phyloP scores from a whole-genome alignment of 2,329 filamentous ascomycete genomes.

The Stemphylium beticola region DNA sequence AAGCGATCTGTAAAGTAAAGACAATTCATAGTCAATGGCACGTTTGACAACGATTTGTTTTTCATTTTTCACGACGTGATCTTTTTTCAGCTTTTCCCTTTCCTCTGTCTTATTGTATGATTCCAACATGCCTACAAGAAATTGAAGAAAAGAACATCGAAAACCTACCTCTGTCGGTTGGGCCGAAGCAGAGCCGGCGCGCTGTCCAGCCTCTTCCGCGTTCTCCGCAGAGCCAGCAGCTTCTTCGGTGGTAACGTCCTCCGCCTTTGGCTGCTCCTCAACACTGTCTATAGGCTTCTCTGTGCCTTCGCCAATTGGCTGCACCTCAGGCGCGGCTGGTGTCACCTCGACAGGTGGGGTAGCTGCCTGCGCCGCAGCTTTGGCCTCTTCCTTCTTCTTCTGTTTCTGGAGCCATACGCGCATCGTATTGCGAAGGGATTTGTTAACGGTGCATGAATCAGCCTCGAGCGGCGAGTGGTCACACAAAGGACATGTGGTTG shows the following conservation, averaged over 20 bases:
- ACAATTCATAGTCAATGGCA: constrained; percentile 28
- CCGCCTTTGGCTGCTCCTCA: constrained; percentile 28
- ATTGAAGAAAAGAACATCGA: constrained; percentile 4
- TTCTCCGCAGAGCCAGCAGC: constrained; percentile 16
- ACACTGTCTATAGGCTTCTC: constrained; percentile 41
- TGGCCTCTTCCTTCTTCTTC: constrained; percentile 62
- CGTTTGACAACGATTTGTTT: constrained; percentile 25
- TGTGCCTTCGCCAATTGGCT: constrained; percentile 23
- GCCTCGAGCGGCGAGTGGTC: constrained; percentile 87
- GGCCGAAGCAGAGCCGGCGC: constrained; percentile 24
- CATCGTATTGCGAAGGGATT: constrained; percentile 88
- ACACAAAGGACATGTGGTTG: constrained; percentile 87
- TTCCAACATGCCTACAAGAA: constrained; percentile 5
- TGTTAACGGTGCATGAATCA: constrained; percentile 86
- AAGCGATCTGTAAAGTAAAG: constrained; percentile 7
- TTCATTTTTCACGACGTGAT: constrained; percentile 22
- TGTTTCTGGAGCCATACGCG: constrained; percentile 92
- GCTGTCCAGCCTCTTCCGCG: constrained; percentile 18
- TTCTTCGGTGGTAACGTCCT: constrained; percentile 15
- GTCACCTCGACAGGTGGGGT: constrained; percentile 33
- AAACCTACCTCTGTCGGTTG: constrained; percentile 37
- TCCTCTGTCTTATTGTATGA: constrained; percentile 11
- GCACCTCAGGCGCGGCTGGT: constrained; percentile 28
- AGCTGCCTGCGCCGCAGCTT: constrained; percentile 38
- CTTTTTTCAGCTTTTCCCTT: constrained; percentile 2